Evolutionary conservation across 164 flowering plant genomes (phyloP), one percentile per base, ranked within the genome.

Genomic region (Umbellularia californica): DNA sequence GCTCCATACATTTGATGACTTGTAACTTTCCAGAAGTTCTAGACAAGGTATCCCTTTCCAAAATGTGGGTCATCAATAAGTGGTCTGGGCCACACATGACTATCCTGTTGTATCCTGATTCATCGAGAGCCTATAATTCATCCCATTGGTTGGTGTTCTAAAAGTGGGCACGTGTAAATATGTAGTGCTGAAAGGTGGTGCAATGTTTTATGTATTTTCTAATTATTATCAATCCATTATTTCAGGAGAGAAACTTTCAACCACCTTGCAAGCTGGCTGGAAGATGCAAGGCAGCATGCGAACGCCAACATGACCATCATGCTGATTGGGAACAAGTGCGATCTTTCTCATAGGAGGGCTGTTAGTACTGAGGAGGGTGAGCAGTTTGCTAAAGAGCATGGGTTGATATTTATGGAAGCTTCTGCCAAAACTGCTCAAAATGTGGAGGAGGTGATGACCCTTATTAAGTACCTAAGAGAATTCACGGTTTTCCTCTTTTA

Each of bases 231-330:
- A 41, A 2, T 50, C 50, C 27, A 30, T 30, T 19, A 28, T 14
- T 62, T 23, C 15, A 75, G 77, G 72, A 68, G 77, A 55, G 77
- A 75, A 28, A 75, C 77, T 19, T 75, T 75, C 33, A 75, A 75
- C 35, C 77, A 75, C 66, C 77, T 90, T 71, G 94, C 90, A 50
- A 90, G 92, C 79, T 92, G 97, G 97, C 74, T 92, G 69, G 95
- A 92, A 72, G 97, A 92, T 84, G 94, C 95, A 24, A 87, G 97
- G 81, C 93, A 90, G 78, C 95, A 92, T 77, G 95, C 95, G 28
- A 90, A 88, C 79, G 90, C 95, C 33, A 90, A 89, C 84, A 92
- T 92, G 97, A 86, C 95, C 4, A 90, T 90, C 25, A 92, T 89
- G 93, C 91, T 92, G 11, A 88, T 90, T 72, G 77, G 77, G 12